Evolutionary conservation across 2,329 filamentous ascomycete species (phyloP).

Genomic region (Madurella fahalii): DNA sequence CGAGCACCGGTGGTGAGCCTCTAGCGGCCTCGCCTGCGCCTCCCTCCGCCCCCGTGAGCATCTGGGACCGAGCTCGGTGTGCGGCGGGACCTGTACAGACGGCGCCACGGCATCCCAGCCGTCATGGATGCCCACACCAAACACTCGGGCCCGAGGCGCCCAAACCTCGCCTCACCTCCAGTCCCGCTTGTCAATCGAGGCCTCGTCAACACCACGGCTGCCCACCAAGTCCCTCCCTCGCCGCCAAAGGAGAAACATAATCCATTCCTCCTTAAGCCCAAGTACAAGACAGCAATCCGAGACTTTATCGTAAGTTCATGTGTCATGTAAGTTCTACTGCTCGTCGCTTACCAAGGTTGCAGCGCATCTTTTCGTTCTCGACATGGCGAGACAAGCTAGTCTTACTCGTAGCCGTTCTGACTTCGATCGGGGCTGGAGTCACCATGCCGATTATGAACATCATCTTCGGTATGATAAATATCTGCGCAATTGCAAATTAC

Average conservation of each 20-base stretch:
- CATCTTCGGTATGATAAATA: slow-evolving; percentile 46
- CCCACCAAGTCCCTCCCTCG: background rate
- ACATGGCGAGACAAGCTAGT: slow-evolving; percentile 48
- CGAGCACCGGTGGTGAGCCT: background rate
- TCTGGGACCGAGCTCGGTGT: background rate
- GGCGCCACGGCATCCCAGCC: background rate
- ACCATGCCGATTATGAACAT: slow-evolving; percentile 59
- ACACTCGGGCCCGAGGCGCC: background rate
- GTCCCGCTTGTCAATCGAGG: background rate
- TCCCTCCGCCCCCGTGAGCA: background rate
- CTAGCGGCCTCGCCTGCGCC: background rate
- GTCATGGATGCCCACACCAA: background rate
- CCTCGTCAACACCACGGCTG: background rate
- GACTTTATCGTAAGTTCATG: slow-evolving; percentile 22
- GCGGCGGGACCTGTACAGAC: background rate
- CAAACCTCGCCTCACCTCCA: background rate
- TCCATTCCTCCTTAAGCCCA: slow-evolving; percentile 18
- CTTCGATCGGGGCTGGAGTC: slow-evolving; percentile 50
- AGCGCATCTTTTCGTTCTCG: slow-evolving; percentile 51
- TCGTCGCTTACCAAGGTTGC: background rate
- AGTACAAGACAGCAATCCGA: slow-evolving; percentile 23
- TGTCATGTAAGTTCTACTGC: too few species aligned
- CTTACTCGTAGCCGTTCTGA: slow-evolving; percentile 43
- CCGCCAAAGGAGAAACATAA: slow-evolving; percentile 14
- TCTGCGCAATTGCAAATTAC: background rate